These are phyloP conservation scores for Hamigera avellanea DNA, from an alignment of 495 filamentous ascomycete species.

Conservation along the genomic window DNA sequence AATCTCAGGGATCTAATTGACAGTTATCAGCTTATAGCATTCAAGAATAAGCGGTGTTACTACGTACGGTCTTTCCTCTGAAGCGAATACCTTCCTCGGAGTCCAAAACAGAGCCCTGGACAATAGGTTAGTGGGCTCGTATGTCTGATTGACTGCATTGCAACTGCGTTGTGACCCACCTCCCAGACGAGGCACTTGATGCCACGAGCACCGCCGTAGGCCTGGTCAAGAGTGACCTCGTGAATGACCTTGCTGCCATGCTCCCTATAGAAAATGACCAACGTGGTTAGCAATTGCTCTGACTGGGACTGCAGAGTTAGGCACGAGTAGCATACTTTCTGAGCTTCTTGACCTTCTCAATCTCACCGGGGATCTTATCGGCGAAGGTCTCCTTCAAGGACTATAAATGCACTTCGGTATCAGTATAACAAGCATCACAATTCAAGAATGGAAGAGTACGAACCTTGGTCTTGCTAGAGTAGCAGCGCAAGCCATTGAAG, in stretches of 20 bases:
- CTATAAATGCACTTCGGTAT: slow-evolving; percentile 30
- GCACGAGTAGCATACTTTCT: slow-evolving; percentile 56
- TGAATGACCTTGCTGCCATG: slow-evolving; percentile 89
- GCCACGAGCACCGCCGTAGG: slow-evolving; percentile 96
- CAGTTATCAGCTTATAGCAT: slow-evolving; percentile 9
- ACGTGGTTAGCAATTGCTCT: slow-evolving; percentile 12
- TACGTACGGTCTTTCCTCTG: slow-evolving; percentile 76
- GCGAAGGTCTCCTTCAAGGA: slow-evolving; percentile 98
- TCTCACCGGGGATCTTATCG: slow-evolving; percentile 84
- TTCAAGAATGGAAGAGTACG: slow-evolving; percentile 12
- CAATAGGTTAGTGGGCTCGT: slow-evolving; percentile 7
- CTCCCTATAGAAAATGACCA: slow-evolving; percentile 45
- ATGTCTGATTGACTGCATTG: background rate
- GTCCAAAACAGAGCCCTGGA: slow-evolving; percentile 86
- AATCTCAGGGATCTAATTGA: slow-evolving; percentile 81
- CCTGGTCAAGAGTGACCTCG: slow-evolving; percentile 98
- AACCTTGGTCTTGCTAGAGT: slow-evolving; percentile 83
- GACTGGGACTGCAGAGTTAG: background rate
- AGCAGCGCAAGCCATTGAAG: slow-evolving; percentile 76
- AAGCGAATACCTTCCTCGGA: slow-evolving; percentile 98
- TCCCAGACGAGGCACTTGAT: slow-evolving; percentile 99
- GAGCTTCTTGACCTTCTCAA: slow-evolving; percentile 98
- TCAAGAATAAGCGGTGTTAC: background rate
- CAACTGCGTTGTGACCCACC: slow-evolving; percentile 25
- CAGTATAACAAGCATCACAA: slow-evolving; percentile 15